Evolutionary conservation across 176 grass and related monocot genomes (phyloP).

Genomic region (Oryza australiensis): DNA sequence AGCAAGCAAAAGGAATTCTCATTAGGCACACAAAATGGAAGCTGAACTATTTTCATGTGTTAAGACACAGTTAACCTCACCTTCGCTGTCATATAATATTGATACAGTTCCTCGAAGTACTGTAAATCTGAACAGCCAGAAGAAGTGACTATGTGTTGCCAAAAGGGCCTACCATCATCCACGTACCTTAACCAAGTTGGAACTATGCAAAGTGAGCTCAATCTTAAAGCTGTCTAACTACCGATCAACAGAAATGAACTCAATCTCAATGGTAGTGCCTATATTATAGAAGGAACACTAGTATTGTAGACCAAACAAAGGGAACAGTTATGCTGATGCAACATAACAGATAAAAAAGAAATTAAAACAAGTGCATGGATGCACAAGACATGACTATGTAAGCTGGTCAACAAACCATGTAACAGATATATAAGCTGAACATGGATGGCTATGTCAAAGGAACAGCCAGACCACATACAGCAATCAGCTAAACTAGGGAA

Average conservation of each 20-base stretch:
- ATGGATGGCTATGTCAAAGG: neutral
- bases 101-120: conserved; percentile 91
- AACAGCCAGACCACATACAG: too few relatives aligned
- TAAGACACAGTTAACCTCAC: conserved; percentile 27
- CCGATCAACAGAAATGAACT: neutral
- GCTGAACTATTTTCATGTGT: neutral
- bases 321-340: neutral
- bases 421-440: neutral
- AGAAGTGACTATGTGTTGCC: conserved; percentile 74
- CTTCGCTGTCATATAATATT: conserved; percentile 81
- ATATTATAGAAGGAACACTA: neutral
- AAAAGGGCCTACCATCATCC: conserved; percentile 80
- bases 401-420: neutral
- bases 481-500: neutral
- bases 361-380: neutral
- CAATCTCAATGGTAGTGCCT: neutral
- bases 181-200: conserved; percentile 58
- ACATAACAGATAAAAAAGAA: neutral
- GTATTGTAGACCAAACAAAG: neutral
- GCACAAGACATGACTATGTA: neutral
- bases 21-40: conserved; percentile 4
- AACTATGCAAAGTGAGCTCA: conserved; percentile 1
- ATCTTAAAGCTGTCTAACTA: neutral
- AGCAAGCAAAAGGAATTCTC: conserved; percentile 32
- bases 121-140: conserved; percentile 73